phyloP scores from a whole-genome alignment of 805 yeast species.

The Pichia exigua region DNA sequence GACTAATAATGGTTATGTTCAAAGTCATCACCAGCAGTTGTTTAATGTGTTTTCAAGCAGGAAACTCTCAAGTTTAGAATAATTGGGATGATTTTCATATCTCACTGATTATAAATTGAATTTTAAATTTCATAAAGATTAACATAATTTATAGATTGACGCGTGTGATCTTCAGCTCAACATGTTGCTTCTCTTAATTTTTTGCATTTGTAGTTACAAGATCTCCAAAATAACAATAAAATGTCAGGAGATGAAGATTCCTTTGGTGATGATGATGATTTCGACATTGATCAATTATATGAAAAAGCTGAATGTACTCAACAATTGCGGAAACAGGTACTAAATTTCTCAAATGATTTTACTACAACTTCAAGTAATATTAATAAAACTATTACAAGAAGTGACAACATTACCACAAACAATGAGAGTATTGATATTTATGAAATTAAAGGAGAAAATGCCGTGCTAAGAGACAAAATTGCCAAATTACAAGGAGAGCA shows the following conservation, averaged over 20 bases:
- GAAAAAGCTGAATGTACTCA: conserved; percentile 1
- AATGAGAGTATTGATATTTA: conserved; percentile 25
- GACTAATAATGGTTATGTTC: no score
- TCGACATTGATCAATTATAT: conserved; percentile 4
- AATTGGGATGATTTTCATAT: no score
- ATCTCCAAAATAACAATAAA: neutral
- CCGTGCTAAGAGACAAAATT: conserved; percentile 64
- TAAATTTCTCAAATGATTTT: neutral
- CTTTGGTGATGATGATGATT: conserved; percentile 8
- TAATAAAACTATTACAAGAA: neutral
- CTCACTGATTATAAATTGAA: neutral
- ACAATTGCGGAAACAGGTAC: neutral
- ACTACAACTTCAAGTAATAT: neutral
- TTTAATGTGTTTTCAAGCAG: neutral
- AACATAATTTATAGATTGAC: neutral
- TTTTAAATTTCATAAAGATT: neutral
- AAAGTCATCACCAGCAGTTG: neutral
- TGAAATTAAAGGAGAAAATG: conserved; percentile 70
- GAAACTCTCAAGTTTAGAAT: no score
- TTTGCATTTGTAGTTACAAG: neutral
- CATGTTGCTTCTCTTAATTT: neutral
- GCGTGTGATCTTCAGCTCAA: neutral
- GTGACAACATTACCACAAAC: neutral
- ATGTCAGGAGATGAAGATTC: conserved; percentile 5
- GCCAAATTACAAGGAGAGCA: conserved; percentile 35